Base-by-base conservation (phyloP, 2,329 filamentous ascomycete species). In the Xylariaceae sp. region DNA sequence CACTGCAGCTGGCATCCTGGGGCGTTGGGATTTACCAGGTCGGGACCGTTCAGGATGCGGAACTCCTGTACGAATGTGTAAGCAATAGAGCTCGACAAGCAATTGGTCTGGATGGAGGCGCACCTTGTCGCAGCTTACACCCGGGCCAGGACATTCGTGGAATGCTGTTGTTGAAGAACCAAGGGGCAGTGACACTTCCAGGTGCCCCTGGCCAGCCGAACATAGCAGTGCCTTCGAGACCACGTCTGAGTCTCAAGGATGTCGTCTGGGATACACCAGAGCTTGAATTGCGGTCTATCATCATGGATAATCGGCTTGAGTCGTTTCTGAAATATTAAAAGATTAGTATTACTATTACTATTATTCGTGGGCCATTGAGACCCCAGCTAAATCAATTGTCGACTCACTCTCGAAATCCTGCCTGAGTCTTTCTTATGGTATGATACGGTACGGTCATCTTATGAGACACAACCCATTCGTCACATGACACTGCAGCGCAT, bases 11-110 rank as follows among this genome's bases (percentile, higher is more conserved):
- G 49, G 86, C 86, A 17, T 83, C 80, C 64, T 73, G 86, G 55
- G 83, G 83, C 1, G 83, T 89, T 0, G 86, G 85, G 0, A 68
- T 90, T 2, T 90, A 90, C 67, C 86, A 89, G 62, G 81, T 83
- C 1, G 87, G 86, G 0, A 87, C 84, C 1, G 78, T 78, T 60
- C 68, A 73, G 13, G 85, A 88, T 67, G 81, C 84, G 0, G 77
- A 81, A 61, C 61, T 85, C 3, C 72, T 90, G 51, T 88, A 75
- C 47, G 70, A 68, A 4, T 74, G 73, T 53, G 68, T 76, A 37
- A 75, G 73, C 62, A 71, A 66, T 65, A 65, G 71, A n/a, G 73
- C 73, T n/a, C 68, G 68, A 9, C 64, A 54, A 53, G 73, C 73
- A 2, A 74, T 75, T 10, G 74, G 74, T 4, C 52, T 74, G 3